Conservation (phyloP, 495 filamentous ascomycete genomes). For the Penicillium maclennaniae region DNA sequence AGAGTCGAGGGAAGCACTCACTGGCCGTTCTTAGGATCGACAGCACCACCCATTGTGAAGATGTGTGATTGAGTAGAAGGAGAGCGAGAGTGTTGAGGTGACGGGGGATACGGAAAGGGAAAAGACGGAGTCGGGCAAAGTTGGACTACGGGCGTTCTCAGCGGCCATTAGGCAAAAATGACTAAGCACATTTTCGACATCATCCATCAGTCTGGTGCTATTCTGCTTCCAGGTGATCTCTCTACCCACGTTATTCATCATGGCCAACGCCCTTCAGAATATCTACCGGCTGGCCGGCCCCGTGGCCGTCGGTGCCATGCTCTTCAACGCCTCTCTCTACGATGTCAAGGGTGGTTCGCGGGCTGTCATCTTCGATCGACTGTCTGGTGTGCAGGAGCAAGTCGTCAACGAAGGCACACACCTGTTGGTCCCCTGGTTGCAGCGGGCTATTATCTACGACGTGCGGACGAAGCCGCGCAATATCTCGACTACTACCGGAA, state of each 20-base stretch:
- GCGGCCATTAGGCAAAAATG: constrained; percentile 34
- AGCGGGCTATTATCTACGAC: constrained; percentile 93
- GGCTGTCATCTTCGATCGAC: constrained; percentile 96
- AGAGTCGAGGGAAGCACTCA: constrained; percentile 47
- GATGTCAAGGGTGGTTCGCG: constrained; percentile 92
- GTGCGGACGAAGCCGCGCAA: constrained; percentile 96
- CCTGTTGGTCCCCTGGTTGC: constrained; percentile 94
- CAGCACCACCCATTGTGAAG: constrained; percentile 63
- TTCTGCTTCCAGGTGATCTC: constrained; percentile 22
- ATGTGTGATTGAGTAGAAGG: constrained; percentile 7
- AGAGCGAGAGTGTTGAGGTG: constrained; percentile 16
- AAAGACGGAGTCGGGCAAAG: constrained; percentile 36
- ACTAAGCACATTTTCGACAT: constrained; percentile 17
- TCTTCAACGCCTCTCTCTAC: constrained; percentile 79
- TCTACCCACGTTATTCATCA: constrained; percentile 33
- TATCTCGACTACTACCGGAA: constrained; percentile 96
- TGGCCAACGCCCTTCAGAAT: constrained; percentile 56
- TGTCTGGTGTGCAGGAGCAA: constrained; percentile 86
- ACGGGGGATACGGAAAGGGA: constrained; percentile 24
- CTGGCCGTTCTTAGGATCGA: constrained; percentile 65
- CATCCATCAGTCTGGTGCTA: constrained; percentile 10
- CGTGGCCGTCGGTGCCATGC: constrained; percentile 53
- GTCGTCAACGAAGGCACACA: constrained; percentile 97
- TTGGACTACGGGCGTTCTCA: constrained; percentile 34
- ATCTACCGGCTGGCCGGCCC: constrained; percentile 73